Evolutionary conservation across 176 grass and related monocot genomes (phyloP).

Genomic region (Avena sativa): DNA sequence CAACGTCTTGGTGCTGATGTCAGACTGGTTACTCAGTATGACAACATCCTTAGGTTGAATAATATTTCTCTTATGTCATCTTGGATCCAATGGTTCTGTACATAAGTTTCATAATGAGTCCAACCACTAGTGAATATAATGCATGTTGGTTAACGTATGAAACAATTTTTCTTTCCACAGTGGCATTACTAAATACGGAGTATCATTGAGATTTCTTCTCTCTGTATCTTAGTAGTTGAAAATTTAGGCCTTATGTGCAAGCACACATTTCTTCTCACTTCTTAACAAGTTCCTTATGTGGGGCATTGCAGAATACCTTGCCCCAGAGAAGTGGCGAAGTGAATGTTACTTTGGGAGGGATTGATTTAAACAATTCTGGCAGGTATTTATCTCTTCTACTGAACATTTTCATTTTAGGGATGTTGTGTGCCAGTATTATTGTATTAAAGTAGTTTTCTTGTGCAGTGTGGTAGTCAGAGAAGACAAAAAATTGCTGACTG

Average conservation of each 20-base stretch:
- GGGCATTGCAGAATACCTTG: conserved; percentile 74
- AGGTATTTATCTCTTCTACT: conserved; percentile 66
- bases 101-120: conserved; percentile 30
- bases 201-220: conserved; percentile 31
- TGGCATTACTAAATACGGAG: conserved; percentile 23
- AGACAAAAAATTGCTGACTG: conserved; percentile 95
- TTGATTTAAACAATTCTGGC: conserved; percentile 99
- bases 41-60: conserved; percentile 27
- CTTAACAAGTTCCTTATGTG: conserved; percentile 36
- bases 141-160: background rate
- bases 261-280: conserved; percentile 24
- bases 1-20: conserved; percentile 6
- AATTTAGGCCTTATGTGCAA: conserved; percentile 32
- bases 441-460: conserved; percentile 32
- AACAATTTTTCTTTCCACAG: conserved; percentile 33
- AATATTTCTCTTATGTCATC: conserved; percentile 10
- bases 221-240: background rate
- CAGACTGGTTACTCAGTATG: conserved; percentile 23
- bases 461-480: conserved; percentile 98
- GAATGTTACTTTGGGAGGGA: conserved; percentile 92
- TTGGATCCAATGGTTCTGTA: background rate
- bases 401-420: background rate
- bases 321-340: conserved; percentile 94
- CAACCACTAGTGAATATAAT: conserved; percentile 3
- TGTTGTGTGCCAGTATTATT: conserved; percentile 23